Evolutionary conservation across 129 eudicot species (phyloP).

Genomic region (Centaurea solstitialis): DNA sequence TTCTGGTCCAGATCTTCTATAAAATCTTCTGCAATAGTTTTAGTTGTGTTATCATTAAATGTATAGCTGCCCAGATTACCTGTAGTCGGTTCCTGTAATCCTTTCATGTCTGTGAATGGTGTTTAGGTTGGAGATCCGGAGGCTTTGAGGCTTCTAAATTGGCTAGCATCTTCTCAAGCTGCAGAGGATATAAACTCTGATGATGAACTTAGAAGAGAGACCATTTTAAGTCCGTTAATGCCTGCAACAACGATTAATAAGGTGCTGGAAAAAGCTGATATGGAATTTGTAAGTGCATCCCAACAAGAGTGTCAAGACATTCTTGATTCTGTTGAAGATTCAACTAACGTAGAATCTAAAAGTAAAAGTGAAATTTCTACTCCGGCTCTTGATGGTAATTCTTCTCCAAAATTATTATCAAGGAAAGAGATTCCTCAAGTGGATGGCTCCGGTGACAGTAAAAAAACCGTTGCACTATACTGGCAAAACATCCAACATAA

Average conservation of each 20-base stretch:
- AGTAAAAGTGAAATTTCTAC: conserved; percentile 10
- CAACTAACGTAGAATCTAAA: conserved; percentile 31
- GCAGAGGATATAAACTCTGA: conserved; percentile 94
- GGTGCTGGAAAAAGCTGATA: conserved; percentile 85
- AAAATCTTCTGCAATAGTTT: not conserved
- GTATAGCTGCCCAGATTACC: not conserved
- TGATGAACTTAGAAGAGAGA: conserved; percentile 85
- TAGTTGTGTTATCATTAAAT: not conserved
- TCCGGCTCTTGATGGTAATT: conserved; percentile 12
- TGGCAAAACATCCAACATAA: conserved; percentile 31
- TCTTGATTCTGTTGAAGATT: conserved; percentile 82
- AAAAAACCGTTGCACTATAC: conserved; percentile 22
- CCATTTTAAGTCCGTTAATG: conserved; percentile 77
- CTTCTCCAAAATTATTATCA: conserved; percentile 26
- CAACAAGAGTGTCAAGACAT: conserved; percentile 99
- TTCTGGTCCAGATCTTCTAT: conserved; percentile 2
- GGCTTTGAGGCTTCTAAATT: conserved; percentile 76
- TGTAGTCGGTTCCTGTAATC: not conserved
- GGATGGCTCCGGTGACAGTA: conserved; percentile 61
- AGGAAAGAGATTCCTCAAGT: conserved; percentile 47
- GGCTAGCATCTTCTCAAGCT: conserved; percentile 99
- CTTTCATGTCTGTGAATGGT: not conserved
- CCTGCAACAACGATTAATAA: conserved; percentile 73
- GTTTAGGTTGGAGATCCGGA: conserved; percentile 64
- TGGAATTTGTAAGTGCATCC: conserved; percentile 69